phyloP scores from a whole-genome alignment of 2,329 filamentous ascomycete genomes.

The Arthrobotrys pseudoclavata region DNA sequence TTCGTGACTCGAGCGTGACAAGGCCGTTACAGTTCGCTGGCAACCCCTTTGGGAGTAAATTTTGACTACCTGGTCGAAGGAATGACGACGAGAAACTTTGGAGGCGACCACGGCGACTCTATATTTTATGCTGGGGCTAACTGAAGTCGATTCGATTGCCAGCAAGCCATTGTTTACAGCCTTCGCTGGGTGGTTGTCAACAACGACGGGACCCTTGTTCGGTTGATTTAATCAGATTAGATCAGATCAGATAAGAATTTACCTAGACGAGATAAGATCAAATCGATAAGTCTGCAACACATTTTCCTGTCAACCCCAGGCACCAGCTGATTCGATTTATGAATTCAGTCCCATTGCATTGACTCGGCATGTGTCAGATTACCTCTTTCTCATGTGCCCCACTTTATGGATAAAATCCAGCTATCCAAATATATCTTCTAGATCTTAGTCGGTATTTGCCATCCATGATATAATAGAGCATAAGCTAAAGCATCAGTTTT shows the following conservation, averaged over 20 bases:
- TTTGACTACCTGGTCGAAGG: neutral
- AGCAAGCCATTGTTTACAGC: conserved; percentile 33
- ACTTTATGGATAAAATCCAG: no score
- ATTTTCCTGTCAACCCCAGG: neutral
- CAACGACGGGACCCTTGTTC: conserved; percentile 26
- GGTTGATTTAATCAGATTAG: conserved; percentile 21
- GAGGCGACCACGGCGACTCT: neutral
- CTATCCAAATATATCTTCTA: no score
- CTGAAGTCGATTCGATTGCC: neutral
- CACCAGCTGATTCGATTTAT: neutral
- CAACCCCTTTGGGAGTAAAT: neutral
- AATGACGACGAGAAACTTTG: neutral
- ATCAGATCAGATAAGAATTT: conserved; percentile 13
- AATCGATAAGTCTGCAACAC: conserved; percentile 20
- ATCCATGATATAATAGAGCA: neutral
- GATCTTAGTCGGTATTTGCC: no score
- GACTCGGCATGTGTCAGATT: conserved; percentile 1
- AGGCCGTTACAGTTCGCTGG: neutral
- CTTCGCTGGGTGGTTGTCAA: conserved; percentile 33
- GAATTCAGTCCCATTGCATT: neutral
- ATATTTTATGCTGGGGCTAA: conserved; percentile 31
- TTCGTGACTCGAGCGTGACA: neutral
- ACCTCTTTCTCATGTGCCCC: neutral
- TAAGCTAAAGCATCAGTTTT: neutral
- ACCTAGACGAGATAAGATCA: neutral